A percentile compares a stretch with the other conserved stretches of the same genome.
These are phyloP conservation scores for Medicago truncatula DNA, from an alignment of 306 rosid species.

Conservation along the genomic window DNA sequence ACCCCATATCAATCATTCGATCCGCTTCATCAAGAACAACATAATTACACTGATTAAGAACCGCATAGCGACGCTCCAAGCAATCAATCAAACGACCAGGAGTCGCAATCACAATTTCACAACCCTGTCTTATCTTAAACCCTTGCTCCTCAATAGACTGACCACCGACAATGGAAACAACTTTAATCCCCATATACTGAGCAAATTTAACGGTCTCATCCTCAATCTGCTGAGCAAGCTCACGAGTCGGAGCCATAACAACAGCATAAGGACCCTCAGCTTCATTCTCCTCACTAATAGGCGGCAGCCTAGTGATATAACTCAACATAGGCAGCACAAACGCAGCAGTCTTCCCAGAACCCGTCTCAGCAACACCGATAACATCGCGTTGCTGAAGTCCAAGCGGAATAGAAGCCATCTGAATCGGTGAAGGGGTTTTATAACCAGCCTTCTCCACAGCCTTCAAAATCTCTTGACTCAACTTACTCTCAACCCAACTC, in stretches of 20 bases:
- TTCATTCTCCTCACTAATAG: slow-evolving; percentile 86
- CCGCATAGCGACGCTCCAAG: slow-evolving; percentile 84
- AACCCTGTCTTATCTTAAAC: slow-evolving; percentile 83
- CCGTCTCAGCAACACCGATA: slow-evolving; percentile 86
- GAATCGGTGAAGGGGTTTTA: slow-evolving; percentile 91
- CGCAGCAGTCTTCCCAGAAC: slow-evolving; percentile 96
- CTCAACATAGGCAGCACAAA: slow-evolving; percentile 92
- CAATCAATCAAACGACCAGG: slow-evolving; percentile 93
- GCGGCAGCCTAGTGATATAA: slow-evolving; percentile 83
- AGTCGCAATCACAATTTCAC: slow-evolving; percentile 92
- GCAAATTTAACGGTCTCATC: slow-evolving; percentile 88
- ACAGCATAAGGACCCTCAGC: slow-evolving; percentile 96
- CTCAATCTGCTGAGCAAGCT: slow-evolving; percentile 94
- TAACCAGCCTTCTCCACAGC: slow-evolving; percentile 88
- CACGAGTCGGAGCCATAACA: slow-evolving; percentile 96
- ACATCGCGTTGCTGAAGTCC: slow-evolving; percentile 88
- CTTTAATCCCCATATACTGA: slow-evolving; percentile 76
- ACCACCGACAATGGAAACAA: slow-evolving; percentile 96
- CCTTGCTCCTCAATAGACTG: slow-evolving; percentile 95
- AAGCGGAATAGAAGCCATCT: slow-evolving; percentile 92
- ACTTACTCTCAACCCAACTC: slow-evolving; percentile 73
- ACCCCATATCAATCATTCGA: slow-evolving; percentile 95
- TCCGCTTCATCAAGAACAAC: slow-evolving; percentile 97
- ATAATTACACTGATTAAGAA: slow-evolving; percentile 90
- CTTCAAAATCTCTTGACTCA: slow-evolving; percentile 70